Evolutionary conservation across 2,329 filamentous ascomycete genomes (phyloP), one percentile per base, ranked within the genome.

Genomic region (Arthrobotrys musiformis): DNA sequence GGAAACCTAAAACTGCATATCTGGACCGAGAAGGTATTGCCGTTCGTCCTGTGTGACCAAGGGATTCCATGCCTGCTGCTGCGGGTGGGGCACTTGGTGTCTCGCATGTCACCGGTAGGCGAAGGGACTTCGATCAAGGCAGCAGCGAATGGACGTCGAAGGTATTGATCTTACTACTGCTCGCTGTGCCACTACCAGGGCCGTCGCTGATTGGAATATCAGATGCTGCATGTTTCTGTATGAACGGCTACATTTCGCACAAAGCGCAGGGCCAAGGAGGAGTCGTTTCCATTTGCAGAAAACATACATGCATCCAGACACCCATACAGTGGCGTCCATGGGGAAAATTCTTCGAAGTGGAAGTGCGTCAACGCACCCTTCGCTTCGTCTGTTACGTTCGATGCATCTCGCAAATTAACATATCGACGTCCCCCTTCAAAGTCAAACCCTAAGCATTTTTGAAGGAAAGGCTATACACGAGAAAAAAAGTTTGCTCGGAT

Each of bases 211-310:
- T 70, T 70, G 46, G 68, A 61, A 63, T 72, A 58, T 58, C 54
- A 58, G 54, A 40, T 58, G 54, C 48, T 72, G 68, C 68, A 72
- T 62, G 67, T 70, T 28, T 70, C 67, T 73, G 68, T 64, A 72
- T 50, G 69, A 58, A 52, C 69, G 69, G 69, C n/a, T 62, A 73
- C 69, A 73, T 73, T 73, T 73, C 48, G 33, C 40, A 62, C 26
- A 44, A 58, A 35, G 35, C 33, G 52, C 46, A 46, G 50, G 11
- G 46, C 63, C n/a, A 58, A 58, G 54, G 17, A 58, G 17, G n/a
- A 28, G n/a, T n/a, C 46, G 46, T 22, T 26, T 28, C n/a, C 46
- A 8, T 15, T 50, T 50, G 15, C 22, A 28, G n/a, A n/a, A n/a
- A n/a, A n/a, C n/a, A n/a, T n/a, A n/a, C n/a, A n/a, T n/a, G n/a